Conservation (phyloP, 176 grass and related monocot species). For the Elaeis guineensis region DNA sequence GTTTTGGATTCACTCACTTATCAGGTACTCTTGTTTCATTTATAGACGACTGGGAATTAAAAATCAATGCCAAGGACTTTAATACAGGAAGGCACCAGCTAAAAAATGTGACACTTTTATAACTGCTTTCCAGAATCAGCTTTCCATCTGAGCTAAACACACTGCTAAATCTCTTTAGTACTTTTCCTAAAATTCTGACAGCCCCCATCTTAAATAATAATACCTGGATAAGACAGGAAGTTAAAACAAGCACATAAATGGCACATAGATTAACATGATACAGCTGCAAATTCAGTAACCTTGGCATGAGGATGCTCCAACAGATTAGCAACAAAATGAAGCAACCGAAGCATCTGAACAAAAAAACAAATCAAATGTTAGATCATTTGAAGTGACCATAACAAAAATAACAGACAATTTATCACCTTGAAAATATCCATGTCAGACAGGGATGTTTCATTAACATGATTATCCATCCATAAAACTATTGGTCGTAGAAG, state of each 20-base stretch:
- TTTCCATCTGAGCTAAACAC: slow-evolving; percentile 28
- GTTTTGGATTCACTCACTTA: slow-evolving; percentile 33
- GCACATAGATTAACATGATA: background rate
- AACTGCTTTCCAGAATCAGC: slow-evolving; percentile 24
- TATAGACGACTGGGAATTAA: slow-evolving; percentile 34
- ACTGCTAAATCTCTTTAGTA: slow-evolving; percentile 44
- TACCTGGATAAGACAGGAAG: slow-evolving; percentile 40
- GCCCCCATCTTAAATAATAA: slow-evolving; percentile 67
- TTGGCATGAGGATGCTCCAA: slow-evolving; percentile 82
- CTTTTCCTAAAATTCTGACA: slow-evolving; percentile 45
- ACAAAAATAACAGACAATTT: background rate
- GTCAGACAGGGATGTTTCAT: slow-evolving; percentile 56
- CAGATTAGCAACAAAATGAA: slow-evolving; percentile 68
- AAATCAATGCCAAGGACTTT: slow-evolving; percentile 56
- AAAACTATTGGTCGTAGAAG: slow-evolving; percentile 67
- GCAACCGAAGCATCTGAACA: slow-evolving; percentile 78
- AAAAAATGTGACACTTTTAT: slow-evolving; percentile 30
- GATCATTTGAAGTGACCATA: too few relatives aligned
- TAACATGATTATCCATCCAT: slow-evolving; percentile 66
- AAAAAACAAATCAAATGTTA: background rate
- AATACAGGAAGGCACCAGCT: slow-evolving; percentile 68
- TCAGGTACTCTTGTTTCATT: slow-evolving; percentile 32
- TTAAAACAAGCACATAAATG: slow-evolving; percentile 21
- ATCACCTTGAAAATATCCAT: slow-evolving; percentile 69
- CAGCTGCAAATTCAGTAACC: slow-evolving; percentile 34